Evolutionary conservation across 2,329 filamentous ascomycete genomes (phyloP), one percentile per base, ranked within the genome.

Genomic region (Colletotrichum cuscutae): DNA sequence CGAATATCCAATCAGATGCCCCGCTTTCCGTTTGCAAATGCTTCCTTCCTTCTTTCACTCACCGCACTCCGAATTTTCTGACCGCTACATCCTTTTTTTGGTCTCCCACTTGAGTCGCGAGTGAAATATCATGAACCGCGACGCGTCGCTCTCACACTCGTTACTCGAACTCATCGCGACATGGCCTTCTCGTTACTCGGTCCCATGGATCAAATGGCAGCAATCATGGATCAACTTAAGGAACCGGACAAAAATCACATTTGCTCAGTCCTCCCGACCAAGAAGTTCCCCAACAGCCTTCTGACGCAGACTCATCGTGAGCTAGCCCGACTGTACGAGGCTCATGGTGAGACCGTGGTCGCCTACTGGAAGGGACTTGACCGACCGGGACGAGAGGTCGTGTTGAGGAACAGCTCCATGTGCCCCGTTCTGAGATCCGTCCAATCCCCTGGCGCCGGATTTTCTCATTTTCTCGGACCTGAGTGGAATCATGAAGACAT

Each of bases 401-500:
- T 49, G 19, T 9, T 49, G 42, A 49, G 19, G 7, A 49, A 49
- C 42, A n/a, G 42, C 19, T 49, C 42, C 6, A 19, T 9, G 0
- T 49, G 42, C 19, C 19, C 7, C 3, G 19, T 57, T 28, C 54
- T 32, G 4, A 57, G 4, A 32, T 22, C 8, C 42, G 15, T 2
- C 8, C 7, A 19, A 3, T 49, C 42, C 19, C 54, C 28, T 5
- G 26, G 9, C 28, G 1, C 3, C 2, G 42, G 15, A 1, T 30
- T 57, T 1, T 11, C 28, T 8, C 82, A 74, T 76, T 83, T 83
- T 13, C 59, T 86, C 5, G 76, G 83, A 0, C 84, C 85, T 0
- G 86, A 87, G 62, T 82, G 80, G 80, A 86, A 87, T 66, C 65
- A 87, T 1, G 78, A 75, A 8, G 84, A 88, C 35, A 77, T 87